Percentiles rank a stretch among this genome's conserved stretches.
phyloP scores from a whole-genome alignment of 129 eudicot genomes.

The carrot (Daucus carota) region DH1_v3.0 NC_030384.2:34805001-34805500 shows the following conservation, averaged over 20 bases:
- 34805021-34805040: slow-evolving; percentile 66
- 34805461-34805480: neutral
- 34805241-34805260: neutral
- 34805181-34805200: slow-evolving; percentile 35
- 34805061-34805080: slow-evolving; percentile 28
- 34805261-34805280: slow-evolving; percentile 19
- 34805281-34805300: neutral
- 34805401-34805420: slow-evolving; percentile 50
- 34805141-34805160: slow-evolving; percentile 53
- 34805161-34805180: slow-evolving; percentile 24
- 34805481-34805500: too few species aligned
- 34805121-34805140: slow-evolving; percentile 53
- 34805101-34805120: slow-evolving; percentile 42
- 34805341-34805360: slow-evolving; percentile 21
- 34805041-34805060: slow-evolving; percentile 52
- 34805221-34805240: slow-evolving; percentile 36
- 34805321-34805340: slow-evolving; percentile 15
- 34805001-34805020: too few species aligned
- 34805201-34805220: slow-evolving; percentile 60
- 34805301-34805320: slow-evolving; percentile 30
- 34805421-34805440: slow-evolving; percentile 75
- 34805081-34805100: slow-evolving; percentile 25
- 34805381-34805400: slow-evolving; percentile 44
- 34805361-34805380: slow-evolving; percentile 41
- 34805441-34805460: slow-evolving; percentile 4